Conservation (phyloP, 2,329 filamentous ascomycete species). For the Penicillium brasilianum region DNA sequence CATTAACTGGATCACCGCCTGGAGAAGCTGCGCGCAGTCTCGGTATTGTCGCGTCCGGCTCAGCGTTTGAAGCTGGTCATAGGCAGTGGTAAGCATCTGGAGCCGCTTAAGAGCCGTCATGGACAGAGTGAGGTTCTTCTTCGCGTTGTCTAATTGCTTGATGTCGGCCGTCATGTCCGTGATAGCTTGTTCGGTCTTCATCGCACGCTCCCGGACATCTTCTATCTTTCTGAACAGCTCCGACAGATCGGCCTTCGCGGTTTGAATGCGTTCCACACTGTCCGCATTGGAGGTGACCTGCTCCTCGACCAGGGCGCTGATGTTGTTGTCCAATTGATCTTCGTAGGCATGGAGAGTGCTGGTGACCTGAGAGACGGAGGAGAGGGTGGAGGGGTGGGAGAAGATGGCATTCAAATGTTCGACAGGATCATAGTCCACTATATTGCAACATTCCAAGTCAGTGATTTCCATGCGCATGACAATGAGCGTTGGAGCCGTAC, state of each 20-base stretch:
- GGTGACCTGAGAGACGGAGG: slow-evolving; percentile 76
- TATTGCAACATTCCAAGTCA: neutral
- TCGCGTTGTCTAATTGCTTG: slow-evolving; percentile 94
- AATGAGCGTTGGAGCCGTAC: slow-evolving; percentile 35
- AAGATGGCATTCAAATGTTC: slow-evolving; percentile 93
- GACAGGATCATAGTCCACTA: slow-evolving; percentile 88
- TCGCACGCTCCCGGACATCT: slow-evolving; percentile 82
- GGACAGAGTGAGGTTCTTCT: slow-evolving; percentile 91
- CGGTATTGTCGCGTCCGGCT: slow-evolving; percentile 87
- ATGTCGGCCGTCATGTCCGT: slow-evolving; percentile 99
- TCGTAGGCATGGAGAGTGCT: slow-evolving; percentile 74
- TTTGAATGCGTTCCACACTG: slow-evolving; percentile 88
- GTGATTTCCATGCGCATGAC: slow-evolving; percentile 12
- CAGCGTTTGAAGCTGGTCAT: slow-evolving; percentile 86
- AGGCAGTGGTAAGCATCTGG: slow-evolving; percentile 99
- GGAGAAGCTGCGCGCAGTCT: slow-evolving; percentile 90
- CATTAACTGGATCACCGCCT: slow-evolving; percentile 97
- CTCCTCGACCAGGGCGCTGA: slow-evolving; percentile 70
- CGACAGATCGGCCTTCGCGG: slow-evolving; percentile 85
- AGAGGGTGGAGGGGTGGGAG: slow-evolving; percentile 82
- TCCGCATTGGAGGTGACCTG: slow-evolving; percentile 87
- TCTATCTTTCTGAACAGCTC: slow-evolving; percentile 95
- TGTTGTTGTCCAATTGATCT: slow-evolving; percentile 79
- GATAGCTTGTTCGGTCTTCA: slow-evolving; percentile 93
- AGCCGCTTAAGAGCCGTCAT: slow-evolving; percentile 97